Evolutionary conservation across 2,329 filamentous ascomycete genomes (phyloP), one percentile per base, ranked within the genome.

Genomic region (Colletotrichum neosansevieriae): DNA sequence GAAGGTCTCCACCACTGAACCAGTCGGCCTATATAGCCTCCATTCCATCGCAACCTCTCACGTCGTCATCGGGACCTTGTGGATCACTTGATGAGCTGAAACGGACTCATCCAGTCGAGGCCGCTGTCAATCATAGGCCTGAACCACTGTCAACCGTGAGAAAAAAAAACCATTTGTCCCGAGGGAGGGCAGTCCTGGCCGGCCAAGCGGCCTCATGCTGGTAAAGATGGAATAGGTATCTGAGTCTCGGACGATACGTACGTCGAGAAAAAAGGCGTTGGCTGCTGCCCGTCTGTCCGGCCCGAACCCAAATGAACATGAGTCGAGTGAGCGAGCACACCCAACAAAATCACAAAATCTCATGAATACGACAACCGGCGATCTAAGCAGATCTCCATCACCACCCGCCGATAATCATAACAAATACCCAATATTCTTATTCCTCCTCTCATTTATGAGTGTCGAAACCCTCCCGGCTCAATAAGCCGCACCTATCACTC

Each of bases 71-170:
- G 24, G 58, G 15, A 42, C 58, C n/a, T 13, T 49, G 49, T 19
- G 58, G 40, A 49, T 49, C 34, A 38, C 36, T 9, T 7, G 17
- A n/a, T 12, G 42, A 40, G 38, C 54, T 60, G 66, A 68, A 65
- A 65, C 66, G 56, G 13, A 15, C 49, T 66, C 49, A 60, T 42
- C 11, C 54, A 44, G 19, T 10, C 54, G 17, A 59, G 34, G 54
- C 54, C 42, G 40, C 17, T 54, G 34, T 51, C 34, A 63, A n/a
- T 17, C 47, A 3, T 36, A 17, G 40, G 47, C 54, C 38, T 32
- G 32, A 34, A 19, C 19, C 34, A 17, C 36, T 19, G 32, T 1
- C 17, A 32, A 24, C 49, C 44, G 36, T 17, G 29, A 51, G 6
- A 9, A 9, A 7, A 29, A 29, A 29, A 9, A n/a, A n/a, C n/a